Percentiles rank a stretch among this genome's conserved stretches.
Conservation (phyloP, 345 rosid genomes). For the Conringia planisiliqua region DNA sequence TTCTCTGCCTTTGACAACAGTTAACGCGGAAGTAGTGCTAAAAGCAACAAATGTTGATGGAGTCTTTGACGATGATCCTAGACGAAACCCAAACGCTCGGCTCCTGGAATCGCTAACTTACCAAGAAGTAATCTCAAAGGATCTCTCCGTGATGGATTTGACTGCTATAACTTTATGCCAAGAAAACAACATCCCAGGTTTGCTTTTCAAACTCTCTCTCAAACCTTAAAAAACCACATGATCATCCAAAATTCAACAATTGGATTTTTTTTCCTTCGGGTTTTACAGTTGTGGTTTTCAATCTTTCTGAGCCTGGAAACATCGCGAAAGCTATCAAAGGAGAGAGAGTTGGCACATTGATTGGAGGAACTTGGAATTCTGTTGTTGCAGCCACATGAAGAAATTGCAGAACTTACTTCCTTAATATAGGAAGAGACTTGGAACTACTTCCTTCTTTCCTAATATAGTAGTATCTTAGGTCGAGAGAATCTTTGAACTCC, state of each 20-base stretch:
- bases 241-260: not conserved
- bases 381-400: constrained; percentile 34
- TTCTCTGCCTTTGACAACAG: constrained; percentile 35
- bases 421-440: not conserved
- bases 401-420: not conserved
- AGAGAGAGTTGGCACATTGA: constrained; percentile 81
- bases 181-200: constrained; percentile 95
- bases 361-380: constrained; percentile 59
- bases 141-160: constrained; percentile 97
- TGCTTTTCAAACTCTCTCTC: not conserved
- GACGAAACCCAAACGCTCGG: constrained; percentile 69
- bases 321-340: constrained; percentile 85
- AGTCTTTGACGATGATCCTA: constrained; percentile 85
- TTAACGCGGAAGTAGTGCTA: constrained; percentile 89
- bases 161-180: constrained; percentile 93
- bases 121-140: constrained; percentile 84
- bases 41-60: constrained; percentile 96
- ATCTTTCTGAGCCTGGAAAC: constrained; percentile 76
- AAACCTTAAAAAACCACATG: not conserved
- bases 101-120: constrained; percentile 74
- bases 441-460: not conserved
- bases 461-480: constrained; percentile 14
- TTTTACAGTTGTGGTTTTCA: constrained; percentile 82
- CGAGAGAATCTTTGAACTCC: constrained; percentile 7
- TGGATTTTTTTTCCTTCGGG: not conserved